These are phyloP conservation scores for Diaporthe humulicola DNA, from an alignment of 2,329 filamentous ascomycete species.

Conservation along the genomic window DNA sequence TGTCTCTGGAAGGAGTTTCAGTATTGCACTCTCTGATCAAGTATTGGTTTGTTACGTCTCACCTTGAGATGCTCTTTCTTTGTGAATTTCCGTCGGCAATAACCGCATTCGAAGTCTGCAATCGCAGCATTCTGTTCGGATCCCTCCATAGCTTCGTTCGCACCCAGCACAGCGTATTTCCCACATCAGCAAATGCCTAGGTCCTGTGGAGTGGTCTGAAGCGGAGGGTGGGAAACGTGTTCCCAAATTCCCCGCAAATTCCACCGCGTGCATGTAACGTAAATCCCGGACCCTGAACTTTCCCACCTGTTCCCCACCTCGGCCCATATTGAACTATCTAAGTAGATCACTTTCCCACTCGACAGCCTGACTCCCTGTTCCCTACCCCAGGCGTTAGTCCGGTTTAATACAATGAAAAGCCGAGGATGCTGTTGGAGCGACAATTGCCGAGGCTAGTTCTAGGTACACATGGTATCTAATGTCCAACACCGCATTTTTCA, in stretches of 20 bases:
- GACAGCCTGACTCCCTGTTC: no score
- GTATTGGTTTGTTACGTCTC: not conserved
- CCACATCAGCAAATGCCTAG: not conserved
- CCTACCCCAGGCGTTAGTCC: no score
- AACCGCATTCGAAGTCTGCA: not conserved
- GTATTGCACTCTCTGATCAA: not conserved
- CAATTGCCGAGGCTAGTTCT: no score
- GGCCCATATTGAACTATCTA: no score
- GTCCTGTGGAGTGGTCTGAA: not conserved
- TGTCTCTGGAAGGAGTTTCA: not conserved
- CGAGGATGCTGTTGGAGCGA: no score
- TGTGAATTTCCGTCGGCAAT: not conserved
- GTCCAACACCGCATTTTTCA: no score
- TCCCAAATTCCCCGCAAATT: not conserved
- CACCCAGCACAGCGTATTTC: not conserved
- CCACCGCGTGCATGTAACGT: not conserved
- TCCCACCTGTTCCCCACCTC: no score
- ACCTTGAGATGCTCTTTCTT: not conserved
- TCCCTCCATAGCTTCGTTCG: not conserved
- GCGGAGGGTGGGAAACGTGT: not conserved
- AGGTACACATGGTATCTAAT: no score
- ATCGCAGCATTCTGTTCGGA: not conserved
- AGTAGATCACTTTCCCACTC: no score
- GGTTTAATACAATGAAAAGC: no score
- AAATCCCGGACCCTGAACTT: no score